Evolutionary conservation across 768 basidiomycete species (phyloP).

Genomic region (Mrakia frigida): DNA sequence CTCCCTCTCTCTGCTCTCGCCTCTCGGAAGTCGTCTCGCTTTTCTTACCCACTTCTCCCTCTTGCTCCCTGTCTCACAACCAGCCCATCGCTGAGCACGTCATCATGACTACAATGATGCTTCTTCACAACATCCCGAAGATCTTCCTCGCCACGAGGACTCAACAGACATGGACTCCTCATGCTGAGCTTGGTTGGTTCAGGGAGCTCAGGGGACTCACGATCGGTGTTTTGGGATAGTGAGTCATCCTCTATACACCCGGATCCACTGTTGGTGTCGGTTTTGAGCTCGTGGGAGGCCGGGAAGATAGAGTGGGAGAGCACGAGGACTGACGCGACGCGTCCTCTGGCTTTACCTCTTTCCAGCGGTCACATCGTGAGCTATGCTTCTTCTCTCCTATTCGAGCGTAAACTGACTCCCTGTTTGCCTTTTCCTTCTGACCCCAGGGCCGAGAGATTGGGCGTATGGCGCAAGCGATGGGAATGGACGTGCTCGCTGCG

Average conservation of each 20-base stretch:
- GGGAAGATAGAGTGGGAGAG: too few species aligned
- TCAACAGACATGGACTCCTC: neutral
- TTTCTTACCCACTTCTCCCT: neutral
- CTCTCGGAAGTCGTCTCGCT: neutral
- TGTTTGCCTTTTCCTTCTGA: too few species aligned
- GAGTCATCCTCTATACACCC: neutral
- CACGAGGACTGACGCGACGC: neutral
- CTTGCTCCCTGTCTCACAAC: neutral
- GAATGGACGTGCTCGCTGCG: constrained; percentile 33
- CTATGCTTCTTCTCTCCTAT: too few species aligned
- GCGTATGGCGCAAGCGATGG: constrained; percentile 33
- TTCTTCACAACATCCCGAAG: constrained; percentile 33
- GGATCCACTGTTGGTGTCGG: too few species aligned
- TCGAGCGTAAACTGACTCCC: too few species aligned
- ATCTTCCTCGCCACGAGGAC: constrained; percentile 26
- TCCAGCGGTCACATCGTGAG: constrained; percentile 33
- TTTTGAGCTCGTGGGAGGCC: too few species aligned
- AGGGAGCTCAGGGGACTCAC: constrained; percentile 33
- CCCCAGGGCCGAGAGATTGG: constrained; percentile 30
- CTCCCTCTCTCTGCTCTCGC: neutral
- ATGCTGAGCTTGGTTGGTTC: constrained; percentile 19
- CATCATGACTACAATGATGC: constrained; percentile 30
- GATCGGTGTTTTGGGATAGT: constrained; percentile 34
- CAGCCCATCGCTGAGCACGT: constrained; percentile 30
- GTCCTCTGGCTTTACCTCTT: neutral